Base-by-base conservation (phyloP, 768 basidiomycete genomes). In the Chalciporus piperatus region DNA sequence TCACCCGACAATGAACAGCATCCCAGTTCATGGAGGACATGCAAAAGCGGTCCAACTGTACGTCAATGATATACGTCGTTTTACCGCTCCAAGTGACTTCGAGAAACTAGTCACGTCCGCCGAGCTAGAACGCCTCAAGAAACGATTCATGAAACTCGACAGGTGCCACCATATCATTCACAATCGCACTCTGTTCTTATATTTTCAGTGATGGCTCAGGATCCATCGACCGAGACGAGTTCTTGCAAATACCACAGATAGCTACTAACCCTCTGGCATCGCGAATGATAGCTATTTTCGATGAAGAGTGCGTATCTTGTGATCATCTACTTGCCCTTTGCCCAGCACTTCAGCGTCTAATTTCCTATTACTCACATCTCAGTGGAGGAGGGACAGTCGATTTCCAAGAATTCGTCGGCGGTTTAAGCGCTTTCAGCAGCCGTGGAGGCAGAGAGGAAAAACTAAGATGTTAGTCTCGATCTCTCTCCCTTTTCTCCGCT, bases 61-160 rank as follows among this genome's bases (percentile, higher is more conserved):
- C 66, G 92, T 83, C 38, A 11, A 25, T 42, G 6, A 35, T 16
- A 33, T 48, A n/a, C 13, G 14, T 41, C 6, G 13, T 35, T 40
- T 35, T 13, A 38, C 25, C 39, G 14, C 42, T 17, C 43, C n/a
- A n/a, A 54, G 51, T 55, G 49, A 56, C 59, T 49, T 14, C 30
- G 37, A 48, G 53, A 14, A 25, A 41, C 40, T 66, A 98, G 97
- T 99, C 85, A 98, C 92, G 17, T 89, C 88, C 44, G 81, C 85
- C 43, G 97, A 99, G 73, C 75, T 99, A 60, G 92, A 98, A 60
- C 82, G 97, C 48, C 79, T 98, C 61, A 97, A 97, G 82, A 98
- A 98, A 70, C 87, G 97, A 48, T 98, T 99, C 72, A 98, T 98
- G 93, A 99, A 99, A 74, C 87, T 99, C 60, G 97, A 99, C 70